Base-by-base conservation (phyloP, 768 basidiomycete species). In the Mycena leptocephala region DNA sequence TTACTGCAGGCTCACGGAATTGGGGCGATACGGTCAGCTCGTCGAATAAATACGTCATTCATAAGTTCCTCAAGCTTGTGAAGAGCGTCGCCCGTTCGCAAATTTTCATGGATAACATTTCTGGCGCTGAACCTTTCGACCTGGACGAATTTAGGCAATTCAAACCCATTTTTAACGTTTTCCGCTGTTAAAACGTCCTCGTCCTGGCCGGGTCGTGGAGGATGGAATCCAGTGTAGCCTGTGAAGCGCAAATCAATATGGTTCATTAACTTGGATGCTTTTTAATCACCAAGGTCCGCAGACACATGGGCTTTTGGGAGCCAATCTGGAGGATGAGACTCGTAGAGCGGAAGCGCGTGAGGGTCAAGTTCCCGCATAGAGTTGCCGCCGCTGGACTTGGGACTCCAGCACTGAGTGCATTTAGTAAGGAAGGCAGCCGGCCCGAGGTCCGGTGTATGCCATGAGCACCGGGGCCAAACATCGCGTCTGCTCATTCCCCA, bases 151-250 rank as follows among this genome's bases (percentile, higher is more conserved):
- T 87, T 85, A 7, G 84, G 81, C 30, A 93, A 84, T 16, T 84
- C 80, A 75, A 93, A 93, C 0, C 96, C 96, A 81, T 89, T 89
- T 85, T 92, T 92, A 39, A 96, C 88, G 78, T 92, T 93, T 0
- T 81, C 76, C 53, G 92, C 90, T 0, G 94, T 92, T 53, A 97
- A 85, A 2, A 90, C 80, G 79, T 96, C 95, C 82, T 96, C 95
- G 70, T 94, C 92, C 81, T 95, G 94, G 7, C 91, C 89, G 22
- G 93, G 91, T 48, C 90, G 89, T 8, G 96, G 95, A 55, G 96
- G 96, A 81, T 93, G 88, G 79, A 94, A 96, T 14, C 95, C 94
- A 70, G 90, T 87, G 82, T 94, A 95, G 22, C 95, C 95, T 96
- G 77, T 35, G 20, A 30, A 32, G 39, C 51, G 65, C 56, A 62